Evolutionary conservation across 2,329 filamentous ascomycete species (phyloP).

Genomic region (Ceratocystis lukuohia): DNA sequence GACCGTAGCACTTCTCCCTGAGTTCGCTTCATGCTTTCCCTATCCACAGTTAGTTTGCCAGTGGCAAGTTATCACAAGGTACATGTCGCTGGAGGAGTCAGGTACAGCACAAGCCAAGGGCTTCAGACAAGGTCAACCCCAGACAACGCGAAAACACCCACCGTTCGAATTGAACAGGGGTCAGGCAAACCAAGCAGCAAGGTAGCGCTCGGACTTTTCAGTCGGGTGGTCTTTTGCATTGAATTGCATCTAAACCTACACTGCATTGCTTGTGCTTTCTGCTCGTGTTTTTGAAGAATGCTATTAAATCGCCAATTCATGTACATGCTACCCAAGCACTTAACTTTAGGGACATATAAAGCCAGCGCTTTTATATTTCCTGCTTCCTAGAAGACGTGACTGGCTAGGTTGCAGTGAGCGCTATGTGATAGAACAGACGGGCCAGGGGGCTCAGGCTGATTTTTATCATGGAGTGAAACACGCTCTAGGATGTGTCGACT

Average conservation of each 20-base stretch:
- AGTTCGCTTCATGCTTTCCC: neutral
- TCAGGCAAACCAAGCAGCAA: neutral
- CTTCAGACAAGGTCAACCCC: slow-evolving; percentile 9
- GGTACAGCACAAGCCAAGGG: neutral
- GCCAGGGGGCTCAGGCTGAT: neutral
- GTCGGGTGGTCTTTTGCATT: neutral
- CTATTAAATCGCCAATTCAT: neutral
- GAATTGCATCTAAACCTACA: neutral
- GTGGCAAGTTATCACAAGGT: neutral
- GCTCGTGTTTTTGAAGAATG: neutral
- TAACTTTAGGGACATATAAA: neutral
- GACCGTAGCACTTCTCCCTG: neutral
- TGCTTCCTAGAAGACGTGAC: neutral
- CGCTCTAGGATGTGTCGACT: slow-evolving; percentile 6
- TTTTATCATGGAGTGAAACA: slow-evolving; percentile 11
- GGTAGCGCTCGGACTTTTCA: slow-evolving; percentile 4
- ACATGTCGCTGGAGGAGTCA: neutral
- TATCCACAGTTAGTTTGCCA: neutral
- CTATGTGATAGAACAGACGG: neutral
- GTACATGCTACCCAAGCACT: neutral
- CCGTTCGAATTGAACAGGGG: slow-evolving; percentile 4
- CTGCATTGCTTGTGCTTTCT: neutral
- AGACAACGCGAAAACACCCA: slow-evolving; percentile 10
- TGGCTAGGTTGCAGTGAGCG: neutral
- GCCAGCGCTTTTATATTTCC: neutral